Percentiles rank a stretch among this genome's conserved stretches.
Conservation (phyloP, 805 yeast genomes). For the Saturnispora gosingensis region DNA sequence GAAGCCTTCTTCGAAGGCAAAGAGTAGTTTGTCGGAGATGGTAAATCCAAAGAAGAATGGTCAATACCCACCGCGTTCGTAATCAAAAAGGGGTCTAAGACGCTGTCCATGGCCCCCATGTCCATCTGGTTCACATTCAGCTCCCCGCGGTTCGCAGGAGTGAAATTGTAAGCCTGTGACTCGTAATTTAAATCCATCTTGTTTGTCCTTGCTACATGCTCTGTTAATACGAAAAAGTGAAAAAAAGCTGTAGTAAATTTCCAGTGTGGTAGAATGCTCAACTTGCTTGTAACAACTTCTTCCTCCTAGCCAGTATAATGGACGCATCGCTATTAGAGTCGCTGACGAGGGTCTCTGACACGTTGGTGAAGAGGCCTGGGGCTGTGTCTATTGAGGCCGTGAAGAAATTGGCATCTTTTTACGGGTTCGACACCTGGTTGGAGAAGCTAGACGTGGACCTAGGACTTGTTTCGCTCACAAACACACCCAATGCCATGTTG, state of each 20-base stretch:
- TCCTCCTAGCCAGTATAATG: background rate
- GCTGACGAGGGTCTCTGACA: constrained; percentile 26
- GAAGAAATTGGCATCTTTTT: constrained; percentile 27
- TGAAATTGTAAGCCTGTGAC: background rate
- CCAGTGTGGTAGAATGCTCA: background rate
- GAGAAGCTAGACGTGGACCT: constrained; percentile 17
- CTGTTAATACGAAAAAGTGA: background rate
- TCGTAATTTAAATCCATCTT: background rate
- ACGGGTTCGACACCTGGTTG: constrained; percentile 30
- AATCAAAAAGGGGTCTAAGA: background rate
- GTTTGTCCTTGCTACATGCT: background rate
- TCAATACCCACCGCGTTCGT: background rate
- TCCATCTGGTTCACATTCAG: background rate
- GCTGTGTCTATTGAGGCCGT: constrained; percentile 26
- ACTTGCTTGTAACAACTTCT: background rate
- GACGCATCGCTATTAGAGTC: constrained; percentile 29
- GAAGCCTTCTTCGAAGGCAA: constrained; percentile 3
- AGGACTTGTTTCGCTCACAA: constrained; percentile 5
- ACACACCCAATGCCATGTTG: constrained; percentile 5
- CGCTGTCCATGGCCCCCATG: background rate
- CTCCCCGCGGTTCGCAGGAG: background rate
- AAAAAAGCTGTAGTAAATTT: background rate
- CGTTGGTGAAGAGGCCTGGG: constrained; percentile 29
- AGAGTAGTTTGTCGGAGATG: background rate
- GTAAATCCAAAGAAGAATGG: background rate